phyloP scores from a whole-genome alignment of 179 eudicot species.

The Spinacia oleracea region DNA sequence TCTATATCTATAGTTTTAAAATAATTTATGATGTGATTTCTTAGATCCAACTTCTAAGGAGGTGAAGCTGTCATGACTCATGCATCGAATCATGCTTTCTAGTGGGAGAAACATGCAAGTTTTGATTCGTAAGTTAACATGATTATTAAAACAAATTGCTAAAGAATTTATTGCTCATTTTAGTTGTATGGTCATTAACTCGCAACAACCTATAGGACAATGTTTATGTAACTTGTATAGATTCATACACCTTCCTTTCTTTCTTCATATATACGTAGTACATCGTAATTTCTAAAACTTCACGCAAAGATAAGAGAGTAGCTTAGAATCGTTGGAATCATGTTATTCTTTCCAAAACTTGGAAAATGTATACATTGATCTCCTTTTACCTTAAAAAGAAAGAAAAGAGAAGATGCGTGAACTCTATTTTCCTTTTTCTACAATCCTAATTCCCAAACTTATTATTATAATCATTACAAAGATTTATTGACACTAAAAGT shows the following conservation, averaged over 20 bases:
- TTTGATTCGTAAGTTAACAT: neutral
- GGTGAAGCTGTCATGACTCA: constrained; percentile 20
- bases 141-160: neutral
- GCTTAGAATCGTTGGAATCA: neutral
- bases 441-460: neutral
- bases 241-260: neutral
- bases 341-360: constrained; percentile 1
- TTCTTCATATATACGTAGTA: neutral
- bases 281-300: no score
- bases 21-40: constrained; percentile 6
- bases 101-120: neutral
- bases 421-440: neutral
- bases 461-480: neutral
- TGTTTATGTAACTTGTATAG: no score
- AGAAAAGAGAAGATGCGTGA: neutral
- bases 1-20: no score
- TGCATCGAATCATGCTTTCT: neutral
- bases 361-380: neutral
- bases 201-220: no score
- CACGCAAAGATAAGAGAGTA: no score
- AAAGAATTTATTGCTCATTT: no score
- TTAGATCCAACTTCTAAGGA: constrained; percentile 20
- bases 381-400: neutral
- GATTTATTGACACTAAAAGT: no score
- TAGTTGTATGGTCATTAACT: no score